A percentile compares a stretch with the other conserved stretches of the same genome.
Evolutionary conservation across 2,329 filamentous ascomycete species (phyloP).

Genomic region (Cytospora paraplurivora): DNA sequence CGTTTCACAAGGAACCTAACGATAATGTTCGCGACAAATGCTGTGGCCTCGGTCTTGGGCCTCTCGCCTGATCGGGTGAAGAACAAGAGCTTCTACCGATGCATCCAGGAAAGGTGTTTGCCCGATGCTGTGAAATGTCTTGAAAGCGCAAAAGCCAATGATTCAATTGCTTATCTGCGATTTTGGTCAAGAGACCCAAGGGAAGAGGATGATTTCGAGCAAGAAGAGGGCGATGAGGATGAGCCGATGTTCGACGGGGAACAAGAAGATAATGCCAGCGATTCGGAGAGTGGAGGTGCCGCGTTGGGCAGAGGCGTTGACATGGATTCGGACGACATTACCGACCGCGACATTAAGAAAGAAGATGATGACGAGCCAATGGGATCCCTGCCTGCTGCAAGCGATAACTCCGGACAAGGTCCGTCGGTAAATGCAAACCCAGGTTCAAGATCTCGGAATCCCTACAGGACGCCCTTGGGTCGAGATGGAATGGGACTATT

Average conservation of each 20-base stretch:
- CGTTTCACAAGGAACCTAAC: constrained; percentile 80
- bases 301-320: constrained; percentile 48
- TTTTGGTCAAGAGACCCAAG: constrained; percentile 82
- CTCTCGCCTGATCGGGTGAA: constrained; percentile 68
- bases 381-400: constrained; percentile 23
- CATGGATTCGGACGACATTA: constrained; percentile 38
- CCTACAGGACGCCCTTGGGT: neutral
- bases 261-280: constrained; percentile 38
- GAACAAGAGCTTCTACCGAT: constrained; percentile 83
- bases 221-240: constrained; percentile 40
- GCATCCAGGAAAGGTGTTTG: constrained; percentile 77
- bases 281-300: constrained; percentile 50
- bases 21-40: constrained; percentile 84
- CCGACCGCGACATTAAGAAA: constrained; percentile 39
- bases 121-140: constrained; percentile 75
- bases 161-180: constrained; percentile 86
- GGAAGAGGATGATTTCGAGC: constrained; percentile 52
- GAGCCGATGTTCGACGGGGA: constrained; percentile 43
- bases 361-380: constrained; percentile 36
- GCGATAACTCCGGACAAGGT: constrained; percentile 13
- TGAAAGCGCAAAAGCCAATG: constrained; percentile 85
- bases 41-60: constrained; percentile 74
- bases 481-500: neutral
- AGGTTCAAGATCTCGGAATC: constrained; percentile 32
- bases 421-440: constrained; percentile 22